phyloP scores from a whole-genome alignment of 805 yeast genomes.

The Debaryomyces maramus region DNA sequence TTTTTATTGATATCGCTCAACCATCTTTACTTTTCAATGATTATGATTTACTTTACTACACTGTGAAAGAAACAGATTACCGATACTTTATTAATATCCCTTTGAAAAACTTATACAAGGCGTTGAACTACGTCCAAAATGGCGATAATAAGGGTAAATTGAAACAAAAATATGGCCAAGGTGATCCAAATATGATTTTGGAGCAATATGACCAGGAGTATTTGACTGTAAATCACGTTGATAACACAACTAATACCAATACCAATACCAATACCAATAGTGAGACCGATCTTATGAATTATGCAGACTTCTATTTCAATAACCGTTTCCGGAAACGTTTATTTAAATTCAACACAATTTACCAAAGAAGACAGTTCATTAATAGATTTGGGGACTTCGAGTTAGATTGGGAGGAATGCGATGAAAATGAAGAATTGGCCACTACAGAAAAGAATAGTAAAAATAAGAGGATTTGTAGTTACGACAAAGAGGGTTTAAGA shows the following conservation, averaged over 20 bases:
- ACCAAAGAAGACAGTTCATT: conserved; percentile 42
- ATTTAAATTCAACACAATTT: conserved; percentile 42
- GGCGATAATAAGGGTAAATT: conserved; percentile 19
- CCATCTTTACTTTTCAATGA: conserved; percentile 43
- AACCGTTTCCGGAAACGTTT: conserved; percentile 29
- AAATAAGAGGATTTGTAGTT: conserved; percentile 23
- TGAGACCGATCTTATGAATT: conserved; percentile 19
- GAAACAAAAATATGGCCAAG: conserved; percentile 22
- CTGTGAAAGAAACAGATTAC: conserved; percentile 41
- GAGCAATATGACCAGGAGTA: conserved; percentile 21
- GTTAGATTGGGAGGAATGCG: conserved; percentile 23
- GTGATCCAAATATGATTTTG: conserved; percentile 21
- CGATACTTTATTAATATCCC: conserved; percentile 46
- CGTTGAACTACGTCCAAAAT: conserved; percentile 39
- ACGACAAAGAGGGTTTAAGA: conserved; percentile 38
- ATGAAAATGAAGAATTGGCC: conserved; percentile 14
- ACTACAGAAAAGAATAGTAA: conserved; percentile 8
- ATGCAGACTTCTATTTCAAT: conserved; percentile 36
- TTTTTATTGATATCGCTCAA: conserved; percentile 44
- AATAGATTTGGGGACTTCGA: conserved; percentile 43
- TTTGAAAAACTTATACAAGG: conserved; percentile 47
- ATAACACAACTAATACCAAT: neutral
- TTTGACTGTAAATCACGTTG: conserved; percentile 8
- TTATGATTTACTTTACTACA: conserved; percentile 42
- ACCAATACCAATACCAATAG: neutral